A percentile compares a stretch with the other conserved stretches of the same genome.
Conservation (phyloP, 1,284 basidiomycete species). For the Bondarzewia mesenterica region DNA sequence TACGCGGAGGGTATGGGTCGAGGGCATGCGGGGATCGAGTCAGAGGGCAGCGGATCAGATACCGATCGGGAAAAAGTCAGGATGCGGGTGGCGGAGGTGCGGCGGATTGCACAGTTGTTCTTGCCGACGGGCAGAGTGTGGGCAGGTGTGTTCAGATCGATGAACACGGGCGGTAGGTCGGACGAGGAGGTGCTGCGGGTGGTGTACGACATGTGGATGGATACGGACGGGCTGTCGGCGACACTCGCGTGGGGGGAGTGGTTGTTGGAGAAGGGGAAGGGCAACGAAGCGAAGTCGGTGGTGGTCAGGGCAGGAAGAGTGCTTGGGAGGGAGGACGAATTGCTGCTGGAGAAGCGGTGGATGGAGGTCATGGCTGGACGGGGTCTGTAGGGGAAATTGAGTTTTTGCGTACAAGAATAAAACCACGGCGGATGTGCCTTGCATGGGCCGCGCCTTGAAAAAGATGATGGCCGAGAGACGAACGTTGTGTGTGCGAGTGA, state of each 20-base stretch:
- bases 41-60: not conserved
- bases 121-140: conserved; percentile 37
- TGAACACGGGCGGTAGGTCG: conserved; percentile 9
- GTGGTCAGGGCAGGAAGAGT: conserved; percentile 17
- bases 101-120: conserved; percentile 33
- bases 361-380: conserved; percentile 10
- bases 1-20: conserved; percentile 28
- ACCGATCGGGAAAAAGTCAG: not conserved
- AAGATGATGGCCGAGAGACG: not conserved
- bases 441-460: no score
- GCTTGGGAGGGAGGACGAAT: conserved; percentile 13
- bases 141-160: conserved; percentile 30
- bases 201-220: conserved; percentile 37
- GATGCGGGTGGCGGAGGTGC: conserved; percentile 27
- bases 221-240: conserved; percentile 27
- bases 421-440: no score
- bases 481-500: not conserved
- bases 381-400: no score
- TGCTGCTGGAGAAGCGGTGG: conserved; percentile 20
- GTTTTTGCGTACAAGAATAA: no score
- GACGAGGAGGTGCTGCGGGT: conserved; percentile 26
- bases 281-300: conserved; percentile 17
- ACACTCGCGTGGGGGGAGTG: conserved; percentile 38
- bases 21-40: conserved; percentile 10
- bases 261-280: conserved; percentile 33